phyloP scores from a whole-genome alignment of 768 basidiomycete species.

The Russula brevipes region DNA sequence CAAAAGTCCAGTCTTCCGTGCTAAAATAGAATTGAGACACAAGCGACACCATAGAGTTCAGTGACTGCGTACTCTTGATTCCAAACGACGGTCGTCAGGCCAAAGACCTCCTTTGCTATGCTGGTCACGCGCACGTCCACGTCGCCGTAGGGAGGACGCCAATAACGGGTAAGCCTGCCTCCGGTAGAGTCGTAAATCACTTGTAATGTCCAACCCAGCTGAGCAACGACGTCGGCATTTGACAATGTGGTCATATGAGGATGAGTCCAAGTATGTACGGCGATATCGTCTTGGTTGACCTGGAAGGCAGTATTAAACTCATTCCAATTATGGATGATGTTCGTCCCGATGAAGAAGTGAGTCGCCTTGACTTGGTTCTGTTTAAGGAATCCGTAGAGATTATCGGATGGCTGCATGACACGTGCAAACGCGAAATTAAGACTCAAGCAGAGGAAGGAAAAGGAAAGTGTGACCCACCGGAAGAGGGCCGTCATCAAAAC shows the following conservation, averaged over 20 bases:
- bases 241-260: constrained; percentile 74
- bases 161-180: constrained; percentile 68
- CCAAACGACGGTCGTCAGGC: constrained; percentile 82
- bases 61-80: constrained; percentile 65
- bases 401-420: constrained; percentile 26
- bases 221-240: constrained; percentile 63
- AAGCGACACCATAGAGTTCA: not conserved
- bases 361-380: constrained; percentile 38
- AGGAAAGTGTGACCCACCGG: constrained; percentile 14
- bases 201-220: constrained; percentile 79
- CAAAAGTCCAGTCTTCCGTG: constrained; percentile 72
- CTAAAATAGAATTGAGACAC: constrained; percentile 34
- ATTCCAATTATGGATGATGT: constrained; percentile 35
- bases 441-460: not conserved
- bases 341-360: constrained; percentile 45
- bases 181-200: constrained; percentile 77
- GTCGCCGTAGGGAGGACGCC: constrained; percentile 89
- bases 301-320: constrained; percentile 35
- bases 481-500: constrained; percentile 38
- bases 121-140: constrained; percentile 77
- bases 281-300: constrained; percentile 35
- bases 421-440: not conserved
- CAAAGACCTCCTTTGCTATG: constrained; percentile 84
- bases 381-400: constrained; percentile 38
- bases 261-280: constrained; percentile 63